A percentile compares a stretch with the other conserved stretches of the same genome.
Evolutionary conservation across 2,329 filamentous ascomycete species (phyloP).

Genomic region (Paraphaeosphaeria minitans): DNA sequence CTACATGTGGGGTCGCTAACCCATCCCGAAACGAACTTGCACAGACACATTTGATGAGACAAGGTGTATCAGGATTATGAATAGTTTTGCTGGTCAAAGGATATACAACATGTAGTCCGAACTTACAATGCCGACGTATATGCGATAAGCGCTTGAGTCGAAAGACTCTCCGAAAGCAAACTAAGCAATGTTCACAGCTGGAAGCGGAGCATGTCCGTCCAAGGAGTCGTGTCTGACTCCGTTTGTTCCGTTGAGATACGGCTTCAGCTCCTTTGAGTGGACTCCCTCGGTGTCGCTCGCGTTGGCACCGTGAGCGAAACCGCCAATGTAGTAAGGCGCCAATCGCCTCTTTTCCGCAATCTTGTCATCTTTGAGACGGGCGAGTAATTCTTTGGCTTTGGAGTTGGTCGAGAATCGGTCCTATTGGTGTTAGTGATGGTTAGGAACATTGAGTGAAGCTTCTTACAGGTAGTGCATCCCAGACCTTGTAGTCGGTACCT

Average conservation of each 20-base stretch:
- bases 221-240: conserved; percentile 14
- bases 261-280: conserved; percentile 33
- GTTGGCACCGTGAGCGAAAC: conserved; percentile 40
- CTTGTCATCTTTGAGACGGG: conserved; percentile 36
- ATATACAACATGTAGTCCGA: conserved; percentile 18
- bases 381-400: conserved; percentile 42
- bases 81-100: conserved; percentile 11
- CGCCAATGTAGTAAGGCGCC: conserved; percentile 43
- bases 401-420: conserved; percentile 45
- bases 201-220: conserved; percentile 11
- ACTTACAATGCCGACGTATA: conserved; percentile 5
- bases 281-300: conserved; percentile 35
- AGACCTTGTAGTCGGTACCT: conserved; percentile 46
- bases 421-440: conserved; percentile 19
- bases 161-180: not conserved
- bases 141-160: conserved; percentile 1
- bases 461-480: conserved; percentile 44
- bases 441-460: not conserved
- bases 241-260: conserved; percentile 23
- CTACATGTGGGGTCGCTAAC: conserved; percentile 31
- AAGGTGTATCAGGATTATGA: not conserved
- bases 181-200: conserved; percentile 13
- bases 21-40: conserved; percentile 10
- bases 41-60: conserved; percentile 15
- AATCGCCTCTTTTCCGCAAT: conserved; percentile 39